Evolutionary conservation across 768 basidiomycete species (phyloP), one percentile per base, ranked within the genome.

Genomic region (Phylloporus sp.): DNA sequence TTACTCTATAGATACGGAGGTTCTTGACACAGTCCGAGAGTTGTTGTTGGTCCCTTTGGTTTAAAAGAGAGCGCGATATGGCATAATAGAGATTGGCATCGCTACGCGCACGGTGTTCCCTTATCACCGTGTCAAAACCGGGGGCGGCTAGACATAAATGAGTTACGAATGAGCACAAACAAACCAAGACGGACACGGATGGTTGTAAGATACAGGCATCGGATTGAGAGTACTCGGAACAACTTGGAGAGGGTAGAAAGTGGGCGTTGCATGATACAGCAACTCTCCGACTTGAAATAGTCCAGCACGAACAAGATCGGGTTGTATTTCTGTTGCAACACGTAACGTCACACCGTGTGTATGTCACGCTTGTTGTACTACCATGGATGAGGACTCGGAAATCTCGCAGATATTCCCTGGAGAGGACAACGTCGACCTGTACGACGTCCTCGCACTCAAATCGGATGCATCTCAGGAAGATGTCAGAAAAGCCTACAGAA

Each of bases 401-500:
- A 79, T 86, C 55, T 66, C 72, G 45, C 82, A 85, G 55, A 87
- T 93, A 73, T 94, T 93, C 66, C 84, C 87, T 1, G 88, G 76
- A 40, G 69, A 85, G 56, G 86, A 85, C 26, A 63, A 72, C 41
- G 83, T 89, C 13, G 82, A 92, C 69, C 80, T 97, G 9, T 97
- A 97, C 65, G 76, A 75, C 1, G 81, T 92, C 6, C 81, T 97
- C 18, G 71, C 70, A 34, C 69, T 95, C 35, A 60, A 72, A 2
- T 70, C 71, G 1, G 71, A 76, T 49, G 82, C 88, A 16, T 80
- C 76, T 3, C 46, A 68, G 2, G 86, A 88, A 22, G 82, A 83
- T 18, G 86, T 97, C 63, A 85, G 83, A 67, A 88, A 86, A 58
- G 79, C 93, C 0, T 98, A 97, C 72, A 82, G 92, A 34, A 83